Evolutionary conservation across 2,329 filamentous ascomycete genomes (phyloP).

Genomic region (Colletotrichum sp.): DNA sequence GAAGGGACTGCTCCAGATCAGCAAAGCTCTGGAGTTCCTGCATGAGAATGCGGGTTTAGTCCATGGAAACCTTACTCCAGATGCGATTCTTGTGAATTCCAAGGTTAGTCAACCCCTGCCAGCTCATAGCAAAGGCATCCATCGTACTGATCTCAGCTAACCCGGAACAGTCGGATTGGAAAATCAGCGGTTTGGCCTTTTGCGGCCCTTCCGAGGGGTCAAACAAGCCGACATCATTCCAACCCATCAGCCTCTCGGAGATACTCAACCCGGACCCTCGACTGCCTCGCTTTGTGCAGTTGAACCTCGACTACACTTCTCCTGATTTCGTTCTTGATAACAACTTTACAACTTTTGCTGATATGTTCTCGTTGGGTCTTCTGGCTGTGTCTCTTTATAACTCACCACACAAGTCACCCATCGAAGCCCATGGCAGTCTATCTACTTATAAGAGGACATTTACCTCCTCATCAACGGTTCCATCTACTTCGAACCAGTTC

Average conservation of each 20-base stretch:
- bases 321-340: constrained; percentile 95
- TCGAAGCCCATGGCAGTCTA: constrained; percentile 81
- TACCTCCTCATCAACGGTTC: constrained; percentile 77
- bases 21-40: constrained; percentile 92
- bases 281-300: constrained; percentile 80
- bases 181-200: constrained; percentile 93
- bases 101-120: constrained; percentile 63
- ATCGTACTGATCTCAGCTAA: constrained; percentile 28
- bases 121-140: neutral
- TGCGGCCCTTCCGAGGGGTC: constrained; percentile 81
- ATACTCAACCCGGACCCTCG: constrained; percentile 85
- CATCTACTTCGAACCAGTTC: constrained; percentile 83
- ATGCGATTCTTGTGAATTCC: constrained; percentile 90
- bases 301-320: constrained; percentile 92
- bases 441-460: constrained; percentile 88
- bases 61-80: constrained; percentile 92
- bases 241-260: constrained; percentile 82
- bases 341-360: constrained; percentile 81
- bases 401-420: constrained; percentile 86
- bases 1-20: constrained; percentile 91
- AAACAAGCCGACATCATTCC: constrained; percentile 75
- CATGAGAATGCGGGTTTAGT: constrained; percentile 95
- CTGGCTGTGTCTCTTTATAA: constrained; percentile 92
- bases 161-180: constrained; percentile 83
- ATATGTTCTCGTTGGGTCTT: constrained; percentile 93